Conservation (phyloP, 2,329 filamentous ascomycete genomes). For the Botrytis galanthina region DNA sequence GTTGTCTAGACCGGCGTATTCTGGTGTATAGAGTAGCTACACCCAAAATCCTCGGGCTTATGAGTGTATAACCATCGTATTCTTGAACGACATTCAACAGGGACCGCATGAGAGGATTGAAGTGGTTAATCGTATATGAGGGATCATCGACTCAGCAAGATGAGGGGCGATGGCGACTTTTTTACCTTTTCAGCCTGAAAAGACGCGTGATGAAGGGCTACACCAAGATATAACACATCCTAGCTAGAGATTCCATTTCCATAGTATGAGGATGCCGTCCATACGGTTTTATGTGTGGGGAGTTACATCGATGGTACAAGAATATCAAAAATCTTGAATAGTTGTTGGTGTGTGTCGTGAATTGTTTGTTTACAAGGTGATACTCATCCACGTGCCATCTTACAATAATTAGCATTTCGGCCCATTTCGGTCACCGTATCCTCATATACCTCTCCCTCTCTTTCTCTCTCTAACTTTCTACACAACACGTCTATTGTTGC, state of each 20-base stretch:
- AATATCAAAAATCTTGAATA: background rate
- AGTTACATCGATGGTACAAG: background rate
- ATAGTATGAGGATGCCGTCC: background rate
- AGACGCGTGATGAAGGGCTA: background rate
- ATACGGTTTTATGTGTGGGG: background rate
- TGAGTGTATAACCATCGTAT: background rate
- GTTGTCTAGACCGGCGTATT: background rate
- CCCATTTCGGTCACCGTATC: background rate
- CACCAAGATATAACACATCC: background rate
- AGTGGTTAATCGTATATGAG: background rate
- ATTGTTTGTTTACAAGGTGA: background rate
- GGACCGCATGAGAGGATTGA: background rate
- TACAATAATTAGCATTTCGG: background rate
- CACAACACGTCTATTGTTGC: background rate
- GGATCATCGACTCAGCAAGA: background rate
- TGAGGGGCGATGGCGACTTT: background rate
- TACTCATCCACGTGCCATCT: background rate
- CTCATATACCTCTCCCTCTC: no score
- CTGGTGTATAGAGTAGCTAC: background rate
- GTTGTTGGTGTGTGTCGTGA: background rate
- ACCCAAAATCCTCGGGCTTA: background rate
- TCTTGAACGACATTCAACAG: background rate
- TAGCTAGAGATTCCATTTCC: background rate
- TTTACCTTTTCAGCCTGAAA: background rate
- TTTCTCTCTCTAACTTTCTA: background rate